Conservation (phyloP, 345 rosid genomes). For the Citrus sp. region DNA sequence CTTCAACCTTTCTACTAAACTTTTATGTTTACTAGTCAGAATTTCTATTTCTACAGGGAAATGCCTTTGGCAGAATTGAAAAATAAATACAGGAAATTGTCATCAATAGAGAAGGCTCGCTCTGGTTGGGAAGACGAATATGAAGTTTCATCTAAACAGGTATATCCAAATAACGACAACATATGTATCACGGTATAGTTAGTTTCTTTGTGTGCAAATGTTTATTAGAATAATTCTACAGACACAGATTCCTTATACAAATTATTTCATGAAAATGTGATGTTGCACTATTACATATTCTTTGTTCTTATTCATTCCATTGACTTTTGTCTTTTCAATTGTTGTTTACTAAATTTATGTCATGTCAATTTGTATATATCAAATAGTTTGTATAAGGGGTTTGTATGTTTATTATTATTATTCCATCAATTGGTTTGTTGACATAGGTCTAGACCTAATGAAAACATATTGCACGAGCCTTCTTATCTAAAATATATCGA, state of each 20-base stretch:
- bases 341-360: not conserved
- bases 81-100: slow-evolving; percentile 70
- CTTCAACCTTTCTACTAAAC: slow-evolving; percentile 6
- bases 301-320: not conserved
- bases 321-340: not conserved
- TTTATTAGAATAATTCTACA: not conserved
- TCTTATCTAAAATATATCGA: not conserved
- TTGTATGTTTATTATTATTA: too few species aligned
- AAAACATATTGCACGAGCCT: not conserved
- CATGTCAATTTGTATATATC: too few species aligned
- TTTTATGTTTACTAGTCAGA: not conserved
- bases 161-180: slow-evolving; percentile 16
- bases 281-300: not conserved
- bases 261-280: too few species aligned
- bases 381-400: too few species aligned
- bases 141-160: slow-evolving; percentile 95
- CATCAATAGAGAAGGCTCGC: slow-evolving; percentile 71
- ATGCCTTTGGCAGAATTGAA: slow-evolving; percentile 79
- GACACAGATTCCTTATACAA: not conserved
- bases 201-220: not conserved
- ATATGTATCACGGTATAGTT: not conserved
- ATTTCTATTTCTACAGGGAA: slow-evolving; percentile 49
- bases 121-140: slow-evolving; percentile 96
- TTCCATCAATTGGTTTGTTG: not conserved
- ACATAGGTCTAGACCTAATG: not conserved